phyloP scores from a whole-genome alignment of 2,329 filamentous ascomycete species.

The Penicillium expansum region DNA sequence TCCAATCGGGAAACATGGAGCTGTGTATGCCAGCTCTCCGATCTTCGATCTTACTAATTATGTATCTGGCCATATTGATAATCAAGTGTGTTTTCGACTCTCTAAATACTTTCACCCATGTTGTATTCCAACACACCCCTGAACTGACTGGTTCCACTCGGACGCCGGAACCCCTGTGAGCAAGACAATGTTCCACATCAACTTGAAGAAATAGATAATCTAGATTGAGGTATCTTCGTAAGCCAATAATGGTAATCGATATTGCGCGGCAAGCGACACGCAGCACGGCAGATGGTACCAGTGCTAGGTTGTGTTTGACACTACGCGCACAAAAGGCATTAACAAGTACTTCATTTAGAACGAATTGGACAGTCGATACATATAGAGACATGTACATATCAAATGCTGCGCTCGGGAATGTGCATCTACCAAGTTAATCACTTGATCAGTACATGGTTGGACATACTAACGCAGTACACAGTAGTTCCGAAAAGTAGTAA shows the following conservation, averaged over 20 bases:
- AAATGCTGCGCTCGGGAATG: neutral
- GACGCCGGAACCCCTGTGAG: neutral
- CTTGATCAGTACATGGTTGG: conserved; percentile 1
- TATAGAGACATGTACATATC: neutral
- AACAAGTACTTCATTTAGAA: neutral
- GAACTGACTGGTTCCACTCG: conserved; percentile 8
- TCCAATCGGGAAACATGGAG: conserved; percentile 17
- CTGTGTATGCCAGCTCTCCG: neutral
- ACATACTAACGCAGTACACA: neutral
- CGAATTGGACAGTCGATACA: neutral
- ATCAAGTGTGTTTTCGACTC: neutral
- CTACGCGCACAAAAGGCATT: neutral
- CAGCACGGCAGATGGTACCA: conserved; percentile 1
- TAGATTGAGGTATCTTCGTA: neutral
- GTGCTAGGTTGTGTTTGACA: neutral
- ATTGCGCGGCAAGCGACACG: conserved; percentile 5
- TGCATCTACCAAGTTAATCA: neutral
- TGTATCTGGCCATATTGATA: neutral
- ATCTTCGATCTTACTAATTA: neutral
- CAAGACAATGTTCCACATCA: conserved; percentile 11
- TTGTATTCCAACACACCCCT: conserved; percentile 4
- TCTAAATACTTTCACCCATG: neutral
- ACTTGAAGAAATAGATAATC: neutral
- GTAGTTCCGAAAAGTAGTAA: neutral
- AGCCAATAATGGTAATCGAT: neutral